These are phyloP conservation scores for Oryza meridionalis DNA, from an alignment of 176 grass and related monocot species.

Conservation along the genomic window DNA sequence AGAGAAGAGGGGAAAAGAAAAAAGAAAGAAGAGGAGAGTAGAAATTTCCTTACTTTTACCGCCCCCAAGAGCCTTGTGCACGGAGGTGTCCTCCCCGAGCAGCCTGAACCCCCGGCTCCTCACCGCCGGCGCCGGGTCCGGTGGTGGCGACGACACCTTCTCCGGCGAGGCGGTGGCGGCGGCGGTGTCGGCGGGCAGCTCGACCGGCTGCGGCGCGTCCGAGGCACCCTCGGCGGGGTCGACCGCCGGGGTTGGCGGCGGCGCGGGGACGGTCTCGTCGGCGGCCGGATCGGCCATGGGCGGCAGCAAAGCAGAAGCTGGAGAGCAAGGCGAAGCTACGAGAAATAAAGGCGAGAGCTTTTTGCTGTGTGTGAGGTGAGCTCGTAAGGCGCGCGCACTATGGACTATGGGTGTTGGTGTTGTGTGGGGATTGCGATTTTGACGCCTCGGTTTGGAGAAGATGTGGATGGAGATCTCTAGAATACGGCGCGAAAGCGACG, in stretches of 20 bases:
- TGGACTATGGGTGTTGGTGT: not conserved
- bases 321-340: conserved; percentile 1
- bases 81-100: conserved; percentile 75
- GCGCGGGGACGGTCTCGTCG: conserved; percentile 52
- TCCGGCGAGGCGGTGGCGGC: conserved; percentile 44
- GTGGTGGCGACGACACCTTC: conserved; percentile 23
- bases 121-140: conserved; percentile 19
- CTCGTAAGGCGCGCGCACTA: conserved; percentile 7
- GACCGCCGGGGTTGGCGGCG: conserved; percentile 51
- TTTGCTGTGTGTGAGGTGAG: too few relatives aligned
- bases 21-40: not conserved
- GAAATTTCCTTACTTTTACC: conserved; percentile 67
- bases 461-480: conserved; percentile 39
- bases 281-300: conserved; percentile 52
- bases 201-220: conserved; percentile 21
- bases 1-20: not conserved
- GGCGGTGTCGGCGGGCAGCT: conserved; percentile 28
- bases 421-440: not conserved
- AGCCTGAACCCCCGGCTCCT: conserved; percentile 60
- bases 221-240: conserved; percentile 32
- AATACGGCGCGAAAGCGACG: conserved; percentile 1
- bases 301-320: too few relatives aligned
- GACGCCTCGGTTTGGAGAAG: not conserved
- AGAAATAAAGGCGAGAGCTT: not conserved
- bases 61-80: conserved; percentile 77